Evolutionary conservation across 257 asterid species (phyloP).

Genomic region (Marsdenia floribunda): DNA sequence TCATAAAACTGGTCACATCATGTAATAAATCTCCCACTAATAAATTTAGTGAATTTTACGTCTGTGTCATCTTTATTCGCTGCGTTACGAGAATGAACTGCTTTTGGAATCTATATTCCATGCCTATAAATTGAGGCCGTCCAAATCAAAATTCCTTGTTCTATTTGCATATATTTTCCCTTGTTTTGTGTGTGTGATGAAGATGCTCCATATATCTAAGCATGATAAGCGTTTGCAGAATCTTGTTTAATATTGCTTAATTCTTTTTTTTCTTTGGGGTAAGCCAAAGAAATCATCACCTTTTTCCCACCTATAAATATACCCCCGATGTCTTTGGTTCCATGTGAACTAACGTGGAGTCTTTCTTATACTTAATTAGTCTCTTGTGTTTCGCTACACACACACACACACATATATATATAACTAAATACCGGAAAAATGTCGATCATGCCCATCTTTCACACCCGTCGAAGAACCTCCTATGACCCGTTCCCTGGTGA

Average conservation of each 20-base stretch:
- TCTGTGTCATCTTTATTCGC: not conserved
- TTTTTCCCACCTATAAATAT: not conserved
- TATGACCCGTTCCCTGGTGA: not conserved
- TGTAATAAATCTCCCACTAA: not conserved
- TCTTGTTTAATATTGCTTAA: not conserved
- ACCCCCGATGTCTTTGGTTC: not conserved
- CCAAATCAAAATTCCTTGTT: not conserved
- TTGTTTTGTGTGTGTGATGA: not conserved
- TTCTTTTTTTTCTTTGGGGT: not conserved
- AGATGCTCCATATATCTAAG: not conserved
- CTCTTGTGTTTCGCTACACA: not conserved
- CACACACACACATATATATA: too few relatives aligned
- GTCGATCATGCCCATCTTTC: not conserved
- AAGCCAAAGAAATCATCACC: not conserved
- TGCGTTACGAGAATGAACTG: not conserved
- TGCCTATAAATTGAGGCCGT: not conserved
- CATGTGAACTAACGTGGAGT: not conserved
- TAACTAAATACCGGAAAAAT: not conserved
- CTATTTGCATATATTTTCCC: not conserved
- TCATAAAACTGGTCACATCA: not conserved
- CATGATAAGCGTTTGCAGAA: not conserved
- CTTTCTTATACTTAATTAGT: not conserved
- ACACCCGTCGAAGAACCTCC: not conserved
- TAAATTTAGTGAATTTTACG: constrained; percentile 5
- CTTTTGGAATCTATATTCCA: not conserved